Conservation (phyloP, 1,139 yeast species). For the Fermentozyma sake region DNA sequence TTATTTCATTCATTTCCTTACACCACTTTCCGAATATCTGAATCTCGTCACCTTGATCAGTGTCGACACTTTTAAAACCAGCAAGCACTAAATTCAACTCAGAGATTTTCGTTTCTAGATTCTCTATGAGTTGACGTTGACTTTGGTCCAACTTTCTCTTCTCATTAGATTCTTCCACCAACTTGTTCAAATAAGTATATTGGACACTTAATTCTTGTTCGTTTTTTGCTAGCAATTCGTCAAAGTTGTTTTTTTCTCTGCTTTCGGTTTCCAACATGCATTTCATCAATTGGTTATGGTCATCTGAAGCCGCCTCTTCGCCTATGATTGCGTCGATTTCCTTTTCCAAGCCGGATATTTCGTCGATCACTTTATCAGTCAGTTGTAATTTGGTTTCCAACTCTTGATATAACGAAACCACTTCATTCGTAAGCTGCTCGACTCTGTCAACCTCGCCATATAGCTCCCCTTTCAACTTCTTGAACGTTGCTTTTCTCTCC, state of each 20-base stretch:
- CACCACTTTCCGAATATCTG: constrained; percentile 28
- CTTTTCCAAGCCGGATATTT: constrained; percentile 14
- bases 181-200: constrained; percentile 1
- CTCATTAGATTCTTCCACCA: neutral
- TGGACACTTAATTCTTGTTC: constrained; percentile 3
- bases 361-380: constrained; percentile 12
- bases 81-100: too few relatives aligned
- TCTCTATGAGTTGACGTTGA: constrained; percentile 4
- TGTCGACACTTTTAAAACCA: neutral
- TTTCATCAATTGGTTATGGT: constrained; percentile 6
- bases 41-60: constrained; percentile 7
- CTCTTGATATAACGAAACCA: constrained; percentile 13
- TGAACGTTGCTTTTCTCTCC: constrained; percentile 15
- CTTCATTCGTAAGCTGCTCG: constrained; percentile 16
- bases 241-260: constrained; percentile 5
- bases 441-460: constrained; percentile 15
- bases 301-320: constrained; percentile 6
- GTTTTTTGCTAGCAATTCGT: constrained; percentile 4
- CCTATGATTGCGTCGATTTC: constrained; percentile 14
- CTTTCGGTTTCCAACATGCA: constrained; percentile 1
- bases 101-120: too few relatives aligned
- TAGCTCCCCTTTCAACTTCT: constrained; percentile 16
- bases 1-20: constrained; percentile 23
- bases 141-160: constrained; percentile 2
- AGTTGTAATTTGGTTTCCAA: constrained; percentile 10